Evolutionary conservation across 73 alveolate species (phyloP), one percentile per base, ranked within the genome.

Genomic region (Paramecium tetraurelia): DNA sequence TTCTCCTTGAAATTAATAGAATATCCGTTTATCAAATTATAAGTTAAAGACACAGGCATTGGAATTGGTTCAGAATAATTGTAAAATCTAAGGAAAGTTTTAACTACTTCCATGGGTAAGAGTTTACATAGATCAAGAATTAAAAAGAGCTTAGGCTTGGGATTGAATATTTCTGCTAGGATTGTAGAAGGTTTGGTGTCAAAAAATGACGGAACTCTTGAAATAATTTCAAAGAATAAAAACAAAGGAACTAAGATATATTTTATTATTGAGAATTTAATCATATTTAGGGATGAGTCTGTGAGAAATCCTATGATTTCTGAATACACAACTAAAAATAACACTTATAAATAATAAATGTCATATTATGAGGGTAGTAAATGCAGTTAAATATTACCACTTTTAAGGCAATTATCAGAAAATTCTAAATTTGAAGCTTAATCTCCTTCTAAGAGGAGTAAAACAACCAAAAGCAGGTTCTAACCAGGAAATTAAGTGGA

Each of bases 61-160:
- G 90, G 90, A 7, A 80, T 80, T 72, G 59, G 59, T 12, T 36
- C 86, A 72, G 86, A 40, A 8, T 72, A 72, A 72, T 40, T 72
- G n/a, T 35, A 18, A 35, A 36, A 33, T 4, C 40, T 72, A 72
- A 72, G 24, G 10, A 72, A 43, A 35, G 59, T 33, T 0, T 33
- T 72, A 20, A 72, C 59, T 35, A 31, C 36, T 21, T 35, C 59
- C 2, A 72, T 72, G 57, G 59, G 59, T 6, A 72, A 43, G 6
- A 72, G 86, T 36, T 11, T 72, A 33, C 57, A 40, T 40, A 35
- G 59, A 72, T 72, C 86, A 16, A 72, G 59, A 72, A 72, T 72
- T 14, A 72, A 40, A 72, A 72, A 72, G 14, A 22, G 59, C 40
- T 11, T 40, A 72, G 86, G 86, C 14, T 38, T 72, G 2, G 86